phyloP scores from a whole-genome alignment of 768 basidiomycete species.

The Austroboletus eburneus region DNA sequence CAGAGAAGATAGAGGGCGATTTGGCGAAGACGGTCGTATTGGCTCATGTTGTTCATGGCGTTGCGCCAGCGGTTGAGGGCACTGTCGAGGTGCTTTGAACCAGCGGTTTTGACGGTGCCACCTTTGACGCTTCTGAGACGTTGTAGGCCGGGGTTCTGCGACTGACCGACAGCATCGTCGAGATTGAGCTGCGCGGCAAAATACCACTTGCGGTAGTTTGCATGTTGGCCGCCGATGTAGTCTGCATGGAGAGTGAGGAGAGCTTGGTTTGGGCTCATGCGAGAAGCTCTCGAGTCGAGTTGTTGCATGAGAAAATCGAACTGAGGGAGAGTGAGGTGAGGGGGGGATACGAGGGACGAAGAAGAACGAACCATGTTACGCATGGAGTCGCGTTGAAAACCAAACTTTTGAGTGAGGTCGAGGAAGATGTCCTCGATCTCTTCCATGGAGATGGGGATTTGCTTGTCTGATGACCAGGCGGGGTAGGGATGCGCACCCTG shows the following conservation, averaged over 20 bases:
- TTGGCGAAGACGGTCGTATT: conserved; percentile 96
- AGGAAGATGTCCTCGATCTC: conserved; percentile 99
- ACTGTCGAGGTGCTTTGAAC: conserved; percentile 83
- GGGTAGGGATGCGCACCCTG: conserved; percentile 74
- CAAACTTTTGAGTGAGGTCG: conserved; percentile 97
- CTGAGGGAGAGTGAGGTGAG: conserved; percentile 34
- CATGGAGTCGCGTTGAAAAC: conserved; percentile 95
- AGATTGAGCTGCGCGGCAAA: conserved; percentile 99
- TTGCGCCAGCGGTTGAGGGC: conserved; percentile 95
- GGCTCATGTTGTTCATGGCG: conserved; percentile 99
- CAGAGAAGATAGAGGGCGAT: conserved; percentile 94
- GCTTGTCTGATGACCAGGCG: conserved; percentile 89
- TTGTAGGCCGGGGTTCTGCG: conserved; percentile 89
- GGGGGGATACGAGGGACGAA: neutral
- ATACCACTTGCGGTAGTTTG: conserved; percentile 99
- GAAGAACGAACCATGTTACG: conserved; percentile 73
- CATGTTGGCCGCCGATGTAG: conserved; percentile 97
- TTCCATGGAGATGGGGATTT: conserved; percentile 95
- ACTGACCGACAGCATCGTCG: conserved; percentile 95
- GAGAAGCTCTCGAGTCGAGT: conserved; percentile 95
- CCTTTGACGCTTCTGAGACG: conserved; percentile 81
- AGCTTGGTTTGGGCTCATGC: conserved; percentile 96
- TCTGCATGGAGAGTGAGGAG: conserved; percentile 96
- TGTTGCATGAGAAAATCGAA: conserved; percentile 98
- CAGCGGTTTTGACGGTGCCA: conserved; percentile 44